phyloP scores from a whole-genome alignment of 352 stramenopile species.

The Pythium volutum region DNA sequence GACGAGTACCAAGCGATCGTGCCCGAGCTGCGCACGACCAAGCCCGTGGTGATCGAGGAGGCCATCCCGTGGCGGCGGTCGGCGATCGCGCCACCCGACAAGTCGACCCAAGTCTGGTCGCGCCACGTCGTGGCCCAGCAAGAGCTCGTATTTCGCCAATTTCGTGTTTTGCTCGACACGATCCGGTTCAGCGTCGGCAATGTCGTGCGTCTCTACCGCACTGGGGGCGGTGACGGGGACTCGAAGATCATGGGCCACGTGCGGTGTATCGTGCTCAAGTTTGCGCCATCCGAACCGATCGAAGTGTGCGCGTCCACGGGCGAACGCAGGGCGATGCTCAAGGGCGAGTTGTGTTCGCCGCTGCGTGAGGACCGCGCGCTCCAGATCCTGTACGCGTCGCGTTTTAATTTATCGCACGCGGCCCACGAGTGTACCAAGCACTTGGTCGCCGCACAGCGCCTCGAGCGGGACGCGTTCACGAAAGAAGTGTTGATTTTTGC shows the following conservation, averaged over 20 bases:
- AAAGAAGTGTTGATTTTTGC: conserved; percentile 55
- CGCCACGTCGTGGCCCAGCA: conserved; percentile 46
- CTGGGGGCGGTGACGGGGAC: conserved; percentile 14
- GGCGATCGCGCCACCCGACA: conserved; percentile 4
- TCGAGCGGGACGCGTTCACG: conserved; percentile 61
- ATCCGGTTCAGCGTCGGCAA: conserved; percentile 68
- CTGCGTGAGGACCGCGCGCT: conserved; percentile 71
- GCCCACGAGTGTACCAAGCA: conserved; percentile 46
- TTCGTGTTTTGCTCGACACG: conserved; percentile 48
- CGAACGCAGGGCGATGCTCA: conserved; percentile 38
- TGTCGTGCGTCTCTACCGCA: conserved; percentile 57
- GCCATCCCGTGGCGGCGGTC: conserved; percentile 19
- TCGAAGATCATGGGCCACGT: conserved; percentile 44
- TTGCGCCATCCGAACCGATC: conserved; percentile 37
- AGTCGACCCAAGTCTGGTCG: conserved; percentile 60
- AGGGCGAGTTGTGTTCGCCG: conserved; percentile 60
- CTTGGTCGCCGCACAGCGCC: conserved; percentile 42
- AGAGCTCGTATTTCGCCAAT: conserved; percentile 45
- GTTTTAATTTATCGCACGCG: conserved; percentile 73
- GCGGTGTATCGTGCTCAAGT: conserved; percentile 62
- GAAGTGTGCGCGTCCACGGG: conserved; percentile 62
- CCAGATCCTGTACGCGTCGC: conserved; percentile 54
- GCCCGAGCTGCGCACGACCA: conserved; percentile 34
- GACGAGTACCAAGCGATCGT: conserved; percentile 53
- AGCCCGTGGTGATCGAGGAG: conserved; percentile 1